These are phyloP conservation scores for Ceratocystis cacaofunesta DNA, from an alignment of 2,329 filamentous ascomycete genomes.

Conservation along the genomic window DNA sequence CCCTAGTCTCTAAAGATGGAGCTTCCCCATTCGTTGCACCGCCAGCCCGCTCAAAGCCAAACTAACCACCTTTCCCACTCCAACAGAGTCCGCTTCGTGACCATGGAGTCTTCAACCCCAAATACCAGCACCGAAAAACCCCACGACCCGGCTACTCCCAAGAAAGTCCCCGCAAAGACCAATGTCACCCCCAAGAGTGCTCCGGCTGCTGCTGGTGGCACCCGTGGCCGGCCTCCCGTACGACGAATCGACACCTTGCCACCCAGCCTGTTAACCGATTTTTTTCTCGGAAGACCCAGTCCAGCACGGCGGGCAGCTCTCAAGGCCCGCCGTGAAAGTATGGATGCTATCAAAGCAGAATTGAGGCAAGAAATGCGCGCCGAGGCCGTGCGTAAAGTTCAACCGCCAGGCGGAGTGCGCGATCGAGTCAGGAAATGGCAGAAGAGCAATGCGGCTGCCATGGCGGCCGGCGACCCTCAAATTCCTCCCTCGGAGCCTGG, in stretches of 20 bases:
- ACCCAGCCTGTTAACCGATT: slow-evolving; percentile 38
- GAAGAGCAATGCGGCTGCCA: slow-evolving; percentile 54
- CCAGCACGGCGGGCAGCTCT: slow-evolving; percentile 40
- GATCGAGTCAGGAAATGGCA: slow-evolving; percentile 79
- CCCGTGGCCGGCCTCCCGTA: slow-evolving; percentile 25
- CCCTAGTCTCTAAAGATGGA: slow-evolving; percentile 3
- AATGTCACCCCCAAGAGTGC: slow-evolving; percentile 29
- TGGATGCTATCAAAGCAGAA: slow-evolving; percentile 44
- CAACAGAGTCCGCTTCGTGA: slow-evolving; percentile 9
- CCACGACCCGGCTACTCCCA: slow-evolving; percentile 13
- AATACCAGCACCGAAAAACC: slow-evolving; percentile 14
- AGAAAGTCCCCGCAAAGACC: slow-evolving; percentile 3
- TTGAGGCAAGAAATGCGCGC: slow-evolving; percentile 25
- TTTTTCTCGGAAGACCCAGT: slow-evolving; percentile 41
- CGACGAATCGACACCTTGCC: slow-evolving; percentile 30
- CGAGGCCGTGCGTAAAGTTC: slow-evolving; percentile 42
- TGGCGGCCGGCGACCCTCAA: slow-evolving; percentile 36
- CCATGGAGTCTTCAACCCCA: slow-evolving; percentile 11
- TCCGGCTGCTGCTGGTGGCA: slow-evolving; percentile 24
- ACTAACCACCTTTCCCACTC: slow-evolving; percentile 4
- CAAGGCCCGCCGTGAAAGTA: slow-evolving; percentile 39
- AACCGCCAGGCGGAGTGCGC: slow-evolving; percentile 51
- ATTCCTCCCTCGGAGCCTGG: slow-evolving; percentile 42
- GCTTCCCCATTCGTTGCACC: background rate
- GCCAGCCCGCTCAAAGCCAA: background rate